Evolutionary conservation across 108 stramenopile species (phyloP).

Genomic region (Cyclotella distinguenda): DNA sequence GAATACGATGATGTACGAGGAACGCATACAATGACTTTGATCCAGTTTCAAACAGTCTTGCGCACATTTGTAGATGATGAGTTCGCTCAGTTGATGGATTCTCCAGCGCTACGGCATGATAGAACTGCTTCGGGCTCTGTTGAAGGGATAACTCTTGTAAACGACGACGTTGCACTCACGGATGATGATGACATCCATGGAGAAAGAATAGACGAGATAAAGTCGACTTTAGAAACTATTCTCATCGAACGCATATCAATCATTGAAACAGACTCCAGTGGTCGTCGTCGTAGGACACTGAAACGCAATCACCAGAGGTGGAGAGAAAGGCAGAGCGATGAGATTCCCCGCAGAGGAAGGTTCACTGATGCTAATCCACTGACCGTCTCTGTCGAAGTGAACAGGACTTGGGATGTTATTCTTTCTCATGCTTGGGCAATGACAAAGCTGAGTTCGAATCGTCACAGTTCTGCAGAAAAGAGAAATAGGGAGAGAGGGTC

Average conservation of each 20-base stretch:
- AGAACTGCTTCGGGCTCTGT: no score
- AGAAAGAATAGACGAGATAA: neutral
- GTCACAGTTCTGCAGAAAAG: no score
- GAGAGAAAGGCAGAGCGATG: neutral
- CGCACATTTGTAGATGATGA: slow-evolving; percentile 25
- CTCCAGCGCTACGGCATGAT: neutral
- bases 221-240: slow-evolving; percentile 3
- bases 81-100: slow-evolving; percentile 11
- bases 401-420: slow-evolving; percentile 19
- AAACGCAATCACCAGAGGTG: slow-evolving; percentile 1
- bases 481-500: no score
- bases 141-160: neutral
- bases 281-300: slow-evolving; percentile 3
- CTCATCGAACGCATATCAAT: slow-evolving; percentile 3
- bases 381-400: slow-evolving; percentile 14
- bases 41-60: slow-evolving; percentile 16
- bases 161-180: neutral
- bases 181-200: neutral
- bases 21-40: slow-evolving; percentile 8
- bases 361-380: slow-evolving; percentile 9
- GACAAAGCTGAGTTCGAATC: slow-evolving; percentile 12
- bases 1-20: neutral
- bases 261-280: slow-evolving; percentile 1
- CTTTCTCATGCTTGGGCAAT: slow-evolving; percentile 28
- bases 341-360: slow-evolving; percentile 5